phyloP scores from a whole-genome alignment of 176 grass and related monocot genomes.

The Urochloa ruziziensis region DNA sequence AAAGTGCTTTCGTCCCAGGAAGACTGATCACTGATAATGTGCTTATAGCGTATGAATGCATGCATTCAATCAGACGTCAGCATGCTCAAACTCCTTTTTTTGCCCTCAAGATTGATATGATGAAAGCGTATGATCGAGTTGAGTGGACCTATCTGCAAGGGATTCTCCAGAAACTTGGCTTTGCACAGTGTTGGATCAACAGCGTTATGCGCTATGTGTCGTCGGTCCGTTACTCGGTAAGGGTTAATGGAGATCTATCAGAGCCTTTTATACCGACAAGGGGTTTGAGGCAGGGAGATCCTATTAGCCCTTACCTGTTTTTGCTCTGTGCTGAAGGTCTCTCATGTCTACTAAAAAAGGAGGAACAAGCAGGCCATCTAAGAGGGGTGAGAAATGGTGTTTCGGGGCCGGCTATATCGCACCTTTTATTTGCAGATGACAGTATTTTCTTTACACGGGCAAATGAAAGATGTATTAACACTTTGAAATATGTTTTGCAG shows the following conservation, averaged over 20 bases:
- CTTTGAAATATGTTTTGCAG: background rate
- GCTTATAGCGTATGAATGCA: background rate
- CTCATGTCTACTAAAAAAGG: background rate
- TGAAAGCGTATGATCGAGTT: background rate
- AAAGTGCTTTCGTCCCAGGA: background rate
- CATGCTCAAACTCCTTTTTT: background rate
- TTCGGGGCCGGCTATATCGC: background rate
- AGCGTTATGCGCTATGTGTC: background rate
- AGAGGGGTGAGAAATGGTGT: background rate
- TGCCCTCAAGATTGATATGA: background rate
- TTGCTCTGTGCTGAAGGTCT: background rate
- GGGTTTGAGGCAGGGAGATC: background rate
- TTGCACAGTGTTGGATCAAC: background rate
- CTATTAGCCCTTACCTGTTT: background rate
- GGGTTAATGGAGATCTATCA: background rate
- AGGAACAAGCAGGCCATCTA: background rate
- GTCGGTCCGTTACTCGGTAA: background rate
- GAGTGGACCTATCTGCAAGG: background rate
- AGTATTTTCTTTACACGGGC: background rate
- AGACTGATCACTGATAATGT: background rate
- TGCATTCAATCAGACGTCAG: background rate
- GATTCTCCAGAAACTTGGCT: background rate
- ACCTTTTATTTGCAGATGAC: no score
- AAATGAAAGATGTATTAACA: background rate
- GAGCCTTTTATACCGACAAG: background rate